Conservation (phyloP, 192 early-diverging fungal genomes). For the Dimargaris xerosporica region DNA sequence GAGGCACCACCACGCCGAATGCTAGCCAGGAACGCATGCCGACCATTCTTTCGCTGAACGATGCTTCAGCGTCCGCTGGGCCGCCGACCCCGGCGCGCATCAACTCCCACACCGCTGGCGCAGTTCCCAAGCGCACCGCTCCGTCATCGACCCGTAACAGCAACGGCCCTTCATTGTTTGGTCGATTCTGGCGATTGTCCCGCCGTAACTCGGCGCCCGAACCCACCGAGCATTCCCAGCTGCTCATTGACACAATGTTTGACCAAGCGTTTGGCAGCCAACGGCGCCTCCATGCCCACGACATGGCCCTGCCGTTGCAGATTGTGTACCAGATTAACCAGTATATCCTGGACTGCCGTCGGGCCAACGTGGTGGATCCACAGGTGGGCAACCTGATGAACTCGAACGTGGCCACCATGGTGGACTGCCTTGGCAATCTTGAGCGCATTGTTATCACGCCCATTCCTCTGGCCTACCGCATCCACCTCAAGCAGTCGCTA, state of each 20-base stretch:
- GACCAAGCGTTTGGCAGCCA: neutral
- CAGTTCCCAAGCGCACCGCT: neutral
- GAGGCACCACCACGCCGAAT: neutral
- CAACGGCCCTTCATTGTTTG: neutral
- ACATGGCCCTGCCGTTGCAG: constrained; percentile 27
- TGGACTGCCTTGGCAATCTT: constrained; percentile 47
- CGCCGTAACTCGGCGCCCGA: neutral
- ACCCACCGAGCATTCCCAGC: neutral
- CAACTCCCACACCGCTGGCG: neutral
- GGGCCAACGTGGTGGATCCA: constrained; percentile 26
- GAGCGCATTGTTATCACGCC: constrained; percentile 78
- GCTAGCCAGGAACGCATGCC: no score
- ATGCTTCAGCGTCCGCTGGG: neutral
- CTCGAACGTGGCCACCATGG: constrained; percentile 29
- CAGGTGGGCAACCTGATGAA: constrained; percentile 31
- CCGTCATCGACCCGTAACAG: neutral
- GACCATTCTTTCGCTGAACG: neutral
- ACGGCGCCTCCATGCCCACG: neutral
- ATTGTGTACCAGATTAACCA: constrained; percentile 42
- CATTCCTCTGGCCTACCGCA: constrained; percentile 76
- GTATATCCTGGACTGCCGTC: constrained; percentile 25
- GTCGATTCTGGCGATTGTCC: neutral
- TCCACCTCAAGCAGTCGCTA: constrained; percentile 73
- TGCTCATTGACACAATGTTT: neutral
- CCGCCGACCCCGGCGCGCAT: no score